Evolutionary conservation across 805 yeast species (phyloP), one percentile per base, ranked within the genome.

Genomic region (Dipodascopsis uninucleata): DNA sequence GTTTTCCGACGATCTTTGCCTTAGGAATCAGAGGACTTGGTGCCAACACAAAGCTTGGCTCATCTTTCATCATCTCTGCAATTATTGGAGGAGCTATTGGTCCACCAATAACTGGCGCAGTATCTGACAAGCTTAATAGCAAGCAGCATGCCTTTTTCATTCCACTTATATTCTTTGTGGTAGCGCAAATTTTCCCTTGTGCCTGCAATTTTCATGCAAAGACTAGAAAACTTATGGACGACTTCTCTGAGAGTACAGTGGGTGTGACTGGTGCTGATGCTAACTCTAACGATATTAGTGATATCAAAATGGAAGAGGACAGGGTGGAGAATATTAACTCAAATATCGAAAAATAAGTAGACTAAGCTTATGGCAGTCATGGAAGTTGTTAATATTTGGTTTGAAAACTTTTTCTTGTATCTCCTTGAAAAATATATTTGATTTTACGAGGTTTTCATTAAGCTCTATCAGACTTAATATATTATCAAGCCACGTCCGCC

Each of bases 21-120:
- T 10, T 35, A 16, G 38, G 33, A 9, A 35, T 35, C 36, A 21
- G 33, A 21, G 31, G 31, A n/a, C 38, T 35, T n/a, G 38, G 38
- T 16, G 24, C n/a, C 38, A 14, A 20, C 36, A 35, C 38, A 4
- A 35, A 35, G 38, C 26, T 17, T 17, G 38, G 38, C 9, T 17
- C 38, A 12, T 35, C 38, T 16, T 21, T 35, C 3, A 16, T 35
- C 31, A 20, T 35, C 20, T 17, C 31, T 25, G n/a, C 33, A 8
- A 17, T 35, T n/a, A 21, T 16, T 16, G 38, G 38, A 16, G 38
- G 38, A 8, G 38, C 38, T n/a, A 20, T 35, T n/a, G 16, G 21
- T 9, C 38, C 38, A 9, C 38, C 38, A 4, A 35, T 35, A n/a
- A 16, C 26, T 17, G 38, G 38, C 31, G 38, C 38, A 10, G 31